Percentiles rank a stretch among this genome's conserved stretches.
Conservation (phyloP, 345 rosid species). For the Excoecaria cochinchinensis region DNA sequence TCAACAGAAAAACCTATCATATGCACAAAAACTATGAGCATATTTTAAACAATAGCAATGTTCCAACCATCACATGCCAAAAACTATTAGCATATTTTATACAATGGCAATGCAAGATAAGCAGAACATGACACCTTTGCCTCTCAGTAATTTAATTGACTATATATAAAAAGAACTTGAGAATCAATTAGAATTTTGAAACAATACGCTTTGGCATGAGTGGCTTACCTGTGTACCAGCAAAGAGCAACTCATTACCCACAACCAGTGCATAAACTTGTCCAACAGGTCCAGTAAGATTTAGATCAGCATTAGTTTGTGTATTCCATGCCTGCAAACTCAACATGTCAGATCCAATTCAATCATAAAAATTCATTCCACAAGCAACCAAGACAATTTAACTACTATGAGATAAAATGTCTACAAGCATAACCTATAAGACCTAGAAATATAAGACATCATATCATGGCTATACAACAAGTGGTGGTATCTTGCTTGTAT, state of each 20-base stretch:
- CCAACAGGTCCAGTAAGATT: conserved; percentile 93
- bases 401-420: background rate
- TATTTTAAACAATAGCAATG: background rate
- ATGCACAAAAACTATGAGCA: background rate
- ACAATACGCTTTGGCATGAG: background rate
- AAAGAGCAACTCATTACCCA: conserved; percentile 77
- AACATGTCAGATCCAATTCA: conserved; percentile 1
- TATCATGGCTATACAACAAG: background rate
- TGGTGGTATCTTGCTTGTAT: background rate
- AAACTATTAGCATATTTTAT: background rate
- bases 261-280: conserved; percentile 85
- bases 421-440: background rate
- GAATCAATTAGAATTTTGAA: background rate
- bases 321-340: conserved; percentile 78
- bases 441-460: conserved; percentile 4
- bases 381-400: background rate
- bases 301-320: conserved; percentile 63
- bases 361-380: background rate
- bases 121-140: background rate
- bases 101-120: background rate
- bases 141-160: background rate
- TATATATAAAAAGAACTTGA: background rate
- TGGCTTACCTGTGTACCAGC: conserved; percentile 79
- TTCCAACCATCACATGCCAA: background rate
- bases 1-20: background rate